These are phyloP conservation scores for Pythium volutum DNA, from an alignment of 352 stramenopile species.

Conservation along the genomic window DNA sequence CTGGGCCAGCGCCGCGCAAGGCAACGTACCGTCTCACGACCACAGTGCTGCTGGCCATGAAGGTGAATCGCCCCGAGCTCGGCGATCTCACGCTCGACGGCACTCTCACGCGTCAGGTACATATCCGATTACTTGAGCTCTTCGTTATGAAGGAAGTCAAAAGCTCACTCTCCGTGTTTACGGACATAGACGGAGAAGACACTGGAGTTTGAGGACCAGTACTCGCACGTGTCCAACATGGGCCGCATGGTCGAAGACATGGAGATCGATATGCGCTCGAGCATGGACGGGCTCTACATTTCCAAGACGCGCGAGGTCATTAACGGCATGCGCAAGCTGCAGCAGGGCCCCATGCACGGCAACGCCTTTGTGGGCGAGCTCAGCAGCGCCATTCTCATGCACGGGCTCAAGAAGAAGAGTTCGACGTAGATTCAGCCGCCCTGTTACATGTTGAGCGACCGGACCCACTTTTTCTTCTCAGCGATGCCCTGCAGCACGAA, in stretches of 20 bases:
- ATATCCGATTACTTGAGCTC: not conserved
- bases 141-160: not conserved
- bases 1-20: conserved; percentile 33
- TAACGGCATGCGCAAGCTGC: conserved; percentile 88
- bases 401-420: conserved; percentile 52
- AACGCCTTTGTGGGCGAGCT: conserved; percentile 81
- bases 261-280: conserved; percentile 93
- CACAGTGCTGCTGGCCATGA: conserved; percentile 90
- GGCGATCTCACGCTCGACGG: conserved; percentile 88
- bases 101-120: conserved; percentile 80
- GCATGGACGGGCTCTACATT: conserved; percentile 93
- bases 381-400: conserved; percentile 65
- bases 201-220: conserved; percentile 70
- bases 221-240: conserved; percentile 92
- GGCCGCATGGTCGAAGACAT: conserved; percentile 95
- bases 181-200: conserved; percentile 47
- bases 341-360: conserved; percentile 47
- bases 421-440: conserved; percentile 3
- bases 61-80: conserved; percentile 78
- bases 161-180: not conserved
- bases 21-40: conserved; percentile 93
- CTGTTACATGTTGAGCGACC: conserved; percentile 40
- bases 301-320: conserved; percentile 94
- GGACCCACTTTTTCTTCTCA: conserved; percentile 42
- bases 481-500: conserved; percentile 31